phyloP scores from a whole-genome alignment of 768 basidiomycete genomes.

The Trametes maxima region DNA sequence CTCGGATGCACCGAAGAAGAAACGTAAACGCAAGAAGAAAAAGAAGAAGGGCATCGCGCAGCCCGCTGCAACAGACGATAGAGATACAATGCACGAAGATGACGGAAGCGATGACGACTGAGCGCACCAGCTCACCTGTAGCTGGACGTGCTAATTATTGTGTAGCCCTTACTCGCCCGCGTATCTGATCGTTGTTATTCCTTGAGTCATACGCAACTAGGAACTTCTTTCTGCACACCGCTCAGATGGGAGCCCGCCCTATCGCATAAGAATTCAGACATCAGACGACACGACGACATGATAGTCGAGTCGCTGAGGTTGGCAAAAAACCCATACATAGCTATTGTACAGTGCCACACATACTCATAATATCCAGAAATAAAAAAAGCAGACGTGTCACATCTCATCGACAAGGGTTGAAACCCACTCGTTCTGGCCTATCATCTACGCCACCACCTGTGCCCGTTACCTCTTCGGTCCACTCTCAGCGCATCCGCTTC shows the following conservation, averaged over 20 bases:
- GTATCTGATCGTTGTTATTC: too few species aligned
- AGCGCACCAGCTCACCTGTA: neutral
- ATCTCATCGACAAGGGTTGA: neutral
- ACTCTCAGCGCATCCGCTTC: slow-evolving; percentile 21
- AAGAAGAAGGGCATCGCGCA: slow-evolving; percentile 28
- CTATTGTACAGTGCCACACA: neutral
- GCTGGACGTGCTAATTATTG: neutral
- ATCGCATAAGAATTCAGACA: too few species aligned
- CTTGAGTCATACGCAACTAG: too few species aligned
- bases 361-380: neutral
- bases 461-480: slow-evolving; percentile 13
- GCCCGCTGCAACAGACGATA: neutral
- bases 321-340: too few species aligned
- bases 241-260: too few species aligned
- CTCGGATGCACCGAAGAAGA: slow-evolving; percentile 48
- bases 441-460: slow-evolving; percentile 22
- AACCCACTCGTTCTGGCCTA: neutral
- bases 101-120: neutral
- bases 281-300: too few species aligned
- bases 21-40: slow-evolving; percentile 56
- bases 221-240: too few species aligned
- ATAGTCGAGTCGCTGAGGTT: too few species aligned
- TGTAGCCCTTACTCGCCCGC: neutral
- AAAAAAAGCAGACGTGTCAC: neutral
- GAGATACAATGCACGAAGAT: neutral